Evolutionary conservation across 179 eudicot genomes (phyloP).

Genomic region (Beta corolliflora): DNA sequence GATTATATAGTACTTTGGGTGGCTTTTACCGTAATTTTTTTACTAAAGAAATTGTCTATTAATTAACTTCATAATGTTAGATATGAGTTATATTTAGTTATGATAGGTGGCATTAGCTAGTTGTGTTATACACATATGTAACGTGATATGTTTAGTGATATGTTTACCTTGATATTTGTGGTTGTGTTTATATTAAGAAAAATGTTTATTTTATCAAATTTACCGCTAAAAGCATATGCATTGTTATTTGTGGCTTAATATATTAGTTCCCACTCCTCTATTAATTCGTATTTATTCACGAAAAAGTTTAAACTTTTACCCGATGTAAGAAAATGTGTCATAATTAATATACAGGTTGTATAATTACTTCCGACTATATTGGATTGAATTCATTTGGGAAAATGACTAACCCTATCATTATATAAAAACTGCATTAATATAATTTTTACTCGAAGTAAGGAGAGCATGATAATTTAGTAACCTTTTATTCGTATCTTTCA

Average conservation of each 20-base stretch:
- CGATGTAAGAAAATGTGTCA: no score
- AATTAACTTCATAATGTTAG: neutral
- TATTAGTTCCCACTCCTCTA: neutral
- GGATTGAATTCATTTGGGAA: no score
- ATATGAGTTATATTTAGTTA: conserved; percentile 8
- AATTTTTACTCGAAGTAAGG: no score
- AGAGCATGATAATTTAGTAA: no score
- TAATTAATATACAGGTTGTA: no score
- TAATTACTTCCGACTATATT: no score
- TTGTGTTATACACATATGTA: neutral
- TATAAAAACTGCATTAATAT: no score
- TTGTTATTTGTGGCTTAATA: neutral
- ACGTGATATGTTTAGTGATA: neutral
- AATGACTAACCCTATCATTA: no score
- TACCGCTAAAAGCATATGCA: neutral
- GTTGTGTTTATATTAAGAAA: neutral
- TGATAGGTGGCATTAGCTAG: neutral
- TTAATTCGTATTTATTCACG: no score
- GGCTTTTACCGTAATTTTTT: neutral
- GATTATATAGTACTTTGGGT: neutral
- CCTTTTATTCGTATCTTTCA: no score
- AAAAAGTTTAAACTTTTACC: no score
- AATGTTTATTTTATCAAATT: neutral
- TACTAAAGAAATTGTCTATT: neutral
- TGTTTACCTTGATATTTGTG: neutral